Evolutionary conservation across 75 land plant species (phyloP).

Genomic region (Picea glauca): DNA sequence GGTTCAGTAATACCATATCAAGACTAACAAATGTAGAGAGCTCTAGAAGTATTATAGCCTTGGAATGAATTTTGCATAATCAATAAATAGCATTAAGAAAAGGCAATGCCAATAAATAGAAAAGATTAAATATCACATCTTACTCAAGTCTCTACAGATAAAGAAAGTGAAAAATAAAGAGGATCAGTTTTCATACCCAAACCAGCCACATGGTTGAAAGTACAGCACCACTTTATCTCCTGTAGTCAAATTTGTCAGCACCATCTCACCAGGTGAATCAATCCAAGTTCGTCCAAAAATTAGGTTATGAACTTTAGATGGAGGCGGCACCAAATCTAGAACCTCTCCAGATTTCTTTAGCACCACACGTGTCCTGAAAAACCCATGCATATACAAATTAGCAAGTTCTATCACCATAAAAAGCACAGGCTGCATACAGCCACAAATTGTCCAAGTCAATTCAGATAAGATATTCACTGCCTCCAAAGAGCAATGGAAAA

Average conservation of each 20-base stretch:
- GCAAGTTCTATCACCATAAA: not conserved
- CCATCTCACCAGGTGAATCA: conserved; percentile 45
- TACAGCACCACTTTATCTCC: conserved; percentile 43
- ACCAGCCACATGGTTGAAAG: conserved; percentile 53
- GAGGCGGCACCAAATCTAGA: conserved; percentile 37
- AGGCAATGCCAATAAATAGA: not conserved
- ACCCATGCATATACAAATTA: conserved; percentile 2
- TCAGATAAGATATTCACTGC: not conserved
- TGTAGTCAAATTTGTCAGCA: conserved; percentile 40
- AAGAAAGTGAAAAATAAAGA: too few species aligned
- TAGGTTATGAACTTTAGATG: conserved; percentile 40
- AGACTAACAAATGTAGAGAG: not conserved
- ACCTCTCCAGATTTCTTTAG: conserved; percentile 31
- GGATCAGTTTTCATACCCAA: conserved; percentile 44
- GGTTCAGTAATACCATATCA: not conserved
- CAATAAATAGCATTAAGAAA: not conserved
- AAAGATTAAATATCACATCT: too few species aligned
- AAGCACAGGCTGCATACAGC: not conserved
- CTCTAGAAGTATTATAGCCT: not conserved
- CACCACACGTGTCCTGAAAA: conserved; percentile 45
- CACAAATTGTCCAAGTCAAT: not conserved
- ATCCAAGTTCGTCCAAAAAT: conserved; percentile 44
- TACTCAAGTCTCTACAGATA: too few species aligned
- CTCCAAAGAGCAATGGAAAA: not conserved
- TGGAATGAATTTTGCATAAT: not conserved